Base-by-base conservation (phyloP, 805 yeast genomes). In the Limtongozyma cylindracea region DNA sequence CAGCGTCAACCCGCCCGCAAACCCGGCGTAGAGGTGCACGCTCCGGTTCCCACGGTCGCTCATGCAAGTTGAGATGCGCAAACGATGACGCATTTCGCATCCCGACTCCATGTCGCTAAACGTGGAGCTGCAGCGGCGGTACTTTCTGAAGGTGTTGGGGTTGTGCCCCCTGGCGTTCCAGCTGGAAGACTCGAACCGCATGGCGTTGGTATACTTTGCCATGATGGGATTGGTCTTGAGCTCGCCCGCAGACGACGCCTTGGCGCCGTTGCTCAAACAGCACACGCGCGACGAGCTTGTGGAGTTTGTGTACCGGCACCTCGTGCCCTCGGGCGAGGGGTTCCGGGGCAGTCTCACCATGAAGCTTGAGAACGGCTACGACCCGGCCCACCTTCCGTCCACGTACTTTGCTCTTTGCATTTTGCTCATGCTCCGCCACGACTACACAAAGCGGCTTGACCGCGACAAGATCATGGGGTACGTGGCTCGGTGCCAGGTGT, bases 1-100 rank as follows among this genome's bases (percentile, higher is more conserved):
- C 3, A 93, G 70, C 0, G 78, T 55, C 23, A 84, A 45, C 1
- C 96, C 96, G 2, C 92, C 91, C 6, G 61, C 33, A 30, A 74
- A 80, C 0, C 95, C 96, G 2, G 93, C 74, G 10, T 63, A 32
- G 7, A 78, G 42, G 41, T 80, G 93, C n/a, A n/a, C n/a, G n/a
- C n/a, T n/a, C n/a, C n/a, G n/a, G n/a, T n/a, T n/a, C n/a, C n/a
- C n/a, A n/a, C n/a, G n/a, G n/a, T n/a, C n/a, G n/a, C n/a, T n/a
- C n/a, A n/a, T n/a, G n/a, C n/a, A n/a, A n/a, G n/a, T n/a, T n/a
- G n/a, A n/a, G n/a, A n/a, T n/a, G n/a, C n/a, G n/a, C n/a, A n/a
- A n/a, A n/a, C n/a, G n/a, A n/a, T n/a, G n/a, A n/a, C n/a, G n/a
- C n/a, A n/a, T n/a, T n/a, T n/a, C n/a, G n/a, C n/a, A n/a, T n/a